A percentile compares a stretch with the other conserved stretches of the same genome.
Conservation (phyloP, 768 basidiomycete species). For the Fibroporia radiculosa region DNA sequence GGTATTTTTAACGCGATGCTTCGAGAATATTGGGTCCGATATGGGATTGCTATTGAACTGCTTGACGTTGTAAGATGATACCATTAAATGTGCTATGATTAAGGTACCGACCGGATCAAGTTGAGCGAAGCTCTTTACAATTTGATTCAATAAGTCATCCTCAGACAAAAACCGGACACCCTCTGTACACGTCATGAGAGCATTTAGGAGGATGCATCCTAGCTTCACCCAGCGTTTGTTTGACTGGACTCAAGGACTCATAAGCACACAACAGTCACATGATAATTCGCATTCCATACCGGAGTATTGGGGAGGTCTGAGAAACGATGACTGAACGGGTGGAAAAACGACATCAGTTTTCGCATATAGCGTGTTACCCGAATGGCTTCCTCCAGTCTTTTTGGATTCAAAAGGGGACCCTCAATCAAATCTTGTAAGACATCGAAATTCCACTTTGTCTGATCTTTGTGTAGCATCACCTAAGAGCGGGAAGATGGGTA, state of each 20-base stretch:
- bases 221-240: constrained; percentile 83
- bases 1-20: constrained; percentile 70
- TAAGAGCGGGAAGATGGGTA: constrained; percentile 27
- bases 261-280: not conserved
- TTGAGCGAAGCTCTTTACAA: constrained; percentile 83
- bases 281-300: constrained; percentile 25
- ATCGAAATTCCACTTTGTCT: constrained; percentile 90
- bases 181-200: constrained; percentile 75
- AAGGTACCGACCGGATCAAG: constrained; percentile 71
- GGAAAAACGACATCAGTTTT: constrained; percentile 89
- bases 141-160: constrained; percentile 78
- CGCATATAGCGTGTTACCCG: constrained; percentile 83
- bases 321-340: constrained; percentile 85
- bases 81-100: not conserved
- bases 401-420: constrained; percentile 85
- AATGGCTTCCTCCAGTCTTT: constrained; percentile 91
- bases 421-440: constrained; percentile 83
- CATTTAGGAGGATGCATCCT: constrained; percentile 76
- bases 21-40: constrained; percentile 80
- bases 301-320: constrained; percentile 70
- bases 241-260: constrained; percentile 32
- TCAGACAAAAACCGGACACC: constrained; percentile 81
- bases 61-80: not conserved
- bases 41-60: constrained; percentile 69
- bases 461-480: constrained; percentile 85